A percentile compares a stretch with the other conserved stretches of the same genome.
These are phyloP conservation scores for Monosporozyma siamensis DNA, from an alignment of 805 yeast genomes.

Conservation along the genomic window DNA sequence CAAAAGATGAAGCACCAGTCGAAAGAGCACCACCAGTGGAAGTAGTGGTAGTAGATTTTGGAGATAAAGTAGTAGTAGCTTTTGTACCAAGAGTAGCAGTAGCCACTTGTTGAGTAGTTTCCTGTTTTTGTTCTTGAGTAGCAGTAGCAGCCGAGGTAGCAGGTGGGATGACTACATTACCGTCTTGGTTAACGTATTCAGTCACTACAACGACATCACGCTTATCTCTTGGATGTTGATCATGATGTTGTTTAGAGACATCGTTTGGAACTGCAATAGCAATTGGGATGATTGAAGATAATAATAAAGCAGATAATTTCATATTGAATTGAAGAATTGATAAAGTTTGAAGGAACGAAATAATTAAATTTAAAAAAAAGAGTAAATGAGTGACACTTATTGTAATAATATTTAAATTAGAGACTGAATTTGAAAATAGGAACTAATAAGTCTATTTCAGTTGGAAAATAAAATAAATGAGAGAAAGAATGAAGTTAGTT, in stretches of 20 bases:
- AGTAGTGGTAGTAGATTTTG: slow-evolving; percentile 20
- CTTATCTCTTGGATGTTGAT: slow-evolving; percentile 17
- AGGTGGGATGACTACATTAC: slow-evolving; percentile 18
- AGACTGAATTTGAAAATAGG: neutral
- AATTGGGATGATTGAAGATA: slow-evolving; percentile 8
- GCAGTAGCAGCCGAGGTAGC: slow-evolving; percentile 18
- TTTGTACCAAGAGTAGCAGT: slow-evolving; percentile 6
- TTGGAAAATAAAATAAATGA: neutral
- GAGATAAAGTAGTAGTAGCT: slow-evolving; percentile 23
- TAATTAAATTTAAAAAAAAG: too few species aligned
- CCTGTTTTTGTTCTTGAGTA: too few species aligned
- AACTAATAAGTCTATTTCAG: too few species aligned
- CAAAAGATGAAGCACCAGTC: slow-evolving; percentile 47
- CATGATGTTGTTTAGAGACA: slow-evolving; percentile 7
- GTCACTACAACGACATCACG: slow-evolving; percentile 27
- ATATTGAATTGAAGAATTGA: too few species aligned
- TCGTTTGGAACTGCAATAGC: slow-evolving; percentile 18
- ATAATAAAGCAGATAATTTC: slow-evolving; percentile 4
- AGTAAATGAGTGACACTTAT: too few species aligned
- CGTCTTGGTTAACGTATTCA: slow-evolving; percentile 22
- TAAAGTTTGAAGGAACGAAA: neutral
- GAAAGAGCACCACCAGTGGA: slow-evolving; percentile 24
- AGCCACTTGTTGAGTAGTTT: neutral
- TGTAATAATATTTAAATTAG: too few species aligned
- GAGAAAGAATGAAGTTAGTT: neutral